Percentiles rank a stretch among this genome's conserved stretches.
These are phyloP conservation scores for Suhomyces canberraensis DNA, from an alignment of 805 yeast species.

Conservation along the genomic window DNA sequence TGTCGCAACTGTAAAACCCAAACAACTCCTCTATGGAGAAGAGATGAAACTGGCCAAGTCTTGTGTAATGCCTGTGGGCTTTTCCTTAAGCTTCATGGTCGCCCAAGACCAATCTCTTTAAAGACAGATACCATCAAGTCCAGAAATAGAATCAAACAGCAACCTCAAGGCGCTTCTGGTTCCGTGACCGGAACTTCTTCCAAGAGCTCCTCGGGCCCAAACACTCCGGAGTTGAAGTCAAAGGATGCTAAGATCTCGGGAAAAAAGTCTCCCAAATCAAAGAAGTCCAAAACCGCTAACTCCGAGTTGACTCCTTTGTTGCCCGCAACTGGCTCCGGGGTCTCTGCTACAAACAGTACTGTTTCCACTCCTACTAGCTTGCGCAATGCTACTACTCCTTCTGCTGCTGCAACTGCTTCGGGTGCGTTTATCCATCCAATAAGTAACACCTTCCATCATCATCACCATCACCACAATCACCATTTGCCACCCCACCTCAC, in stretches of 20 bases:
- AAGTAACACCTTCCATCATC: conserved; percentile 10
- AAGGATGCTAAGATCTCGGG: conserved; percentile 35
- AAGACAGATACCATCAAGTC: conserved; percentile 92
- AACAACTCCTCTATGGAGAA: conserved; percentile 92
- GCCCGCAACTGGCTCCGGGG: conserved; percentile 18
- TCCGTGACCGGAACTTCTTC: conserved; percentile 8
- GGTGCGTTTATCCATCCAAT: conserved; percentile 10
- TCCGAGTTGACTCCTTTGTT: conserved; percentile 24
- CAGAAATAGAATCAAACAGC: conserved; percentile 76
- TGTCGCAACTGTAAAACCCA: conserved; percentile 91
- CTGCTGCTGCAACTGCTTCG: conserved; percentile 3
- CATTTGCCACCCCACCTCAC: conserved; percentile 11
- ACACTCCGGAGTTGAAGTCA: conserved; percentile 55
- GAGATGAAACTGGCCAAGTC: conserved; percentile 86
- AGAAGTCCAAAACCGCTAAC: conserved; percentile 8
- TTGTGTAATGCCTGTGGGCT: conserved; percentile 94
- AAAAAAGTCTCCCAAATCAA: conserved; percentile 23
- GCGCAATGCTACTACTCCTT: conserved; percentile 1
- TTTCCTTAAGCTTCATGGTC: conserved; percentile 84
- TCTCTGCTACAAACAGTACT: conserved; percentile 10
- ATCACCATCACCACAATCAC: conserved; percentile 11
- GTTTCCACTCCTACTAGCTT: conserved; percentile 2
- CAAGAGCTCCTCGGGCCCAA: conserved; percentile 43
- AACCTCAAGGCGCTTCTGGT: conserved; percentile 5
- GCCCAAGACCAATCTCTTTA: conserved; percentile 86